phyloP scores from a whole-genome alignment of 768 basidiomycete species.

The Suillus lakei region DNA sequence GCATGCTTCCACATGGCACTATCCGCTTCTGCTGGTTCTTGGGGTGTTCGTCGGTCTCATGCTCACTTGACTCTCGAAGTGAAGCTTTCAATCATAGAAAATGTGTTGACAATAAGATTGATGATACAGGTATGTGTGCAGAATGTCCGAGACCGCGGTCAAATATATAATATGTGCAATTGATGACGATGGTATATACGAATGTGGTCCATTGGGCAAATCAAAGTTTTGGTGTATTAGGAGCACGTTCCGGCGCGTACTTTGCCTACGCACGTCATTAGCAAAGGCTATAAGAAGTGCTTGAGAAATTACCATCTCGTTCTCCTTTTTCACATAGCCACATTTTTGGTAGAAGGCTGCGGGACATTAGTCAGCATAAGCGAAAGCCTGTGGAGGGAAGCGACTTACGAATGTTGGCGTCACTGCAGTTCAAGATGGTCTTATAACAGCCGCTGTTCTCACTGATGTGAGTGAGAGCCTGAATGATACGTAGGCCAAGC shows the following conservation, averaged over 20 bases:
- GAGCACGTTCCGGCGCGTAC: constrained; percentile 51
- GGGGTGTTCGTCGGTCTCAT: neutral
- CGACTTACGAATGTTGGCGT: constrained; percentile 86
- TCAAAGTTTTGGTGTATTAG: constrained; percentile 23
- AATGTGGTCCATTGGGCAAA: constrained; percentile 14
- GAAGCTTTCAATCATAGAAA: neutral
- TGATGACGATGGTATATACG: constrained; percentile 11
- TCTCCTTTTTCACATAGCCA: constrained; percentile 88
- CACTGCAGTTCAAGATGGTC: constrained; percentile 95
- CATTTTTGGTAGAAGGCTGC: constrained; percentile 98
- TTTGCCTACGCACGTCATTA: constrained; percentile 49
- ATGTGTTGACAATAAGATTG: neutral
- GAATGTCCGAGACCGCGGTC: constrained; percentile 14
- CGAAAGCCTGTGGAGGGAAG: constrained; percentile 1
- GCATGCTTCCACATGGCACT: constrained; percentile 6
- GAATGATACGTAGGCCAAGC: constrained; percentile 85
- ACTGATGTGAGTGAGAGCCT: constrained; percentile 83
- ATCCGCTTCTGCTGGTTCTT: neutral
- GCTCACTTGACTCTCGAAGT: neutral
- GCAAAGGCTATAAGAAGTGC: neutral
- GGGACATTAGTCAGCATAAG: constrained; percentile 11
- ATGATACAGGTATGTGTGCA: constrained; percentile 22
- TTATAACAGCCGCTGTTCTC: constrained; percentile 88
- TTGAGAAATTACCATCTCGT: constrained; percentile 80
- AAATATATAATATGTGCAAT: constrained; percentile 15